Conservation (phyloP, 768 basidiomycete species). For the Dentipellis fragilis region DNA sequence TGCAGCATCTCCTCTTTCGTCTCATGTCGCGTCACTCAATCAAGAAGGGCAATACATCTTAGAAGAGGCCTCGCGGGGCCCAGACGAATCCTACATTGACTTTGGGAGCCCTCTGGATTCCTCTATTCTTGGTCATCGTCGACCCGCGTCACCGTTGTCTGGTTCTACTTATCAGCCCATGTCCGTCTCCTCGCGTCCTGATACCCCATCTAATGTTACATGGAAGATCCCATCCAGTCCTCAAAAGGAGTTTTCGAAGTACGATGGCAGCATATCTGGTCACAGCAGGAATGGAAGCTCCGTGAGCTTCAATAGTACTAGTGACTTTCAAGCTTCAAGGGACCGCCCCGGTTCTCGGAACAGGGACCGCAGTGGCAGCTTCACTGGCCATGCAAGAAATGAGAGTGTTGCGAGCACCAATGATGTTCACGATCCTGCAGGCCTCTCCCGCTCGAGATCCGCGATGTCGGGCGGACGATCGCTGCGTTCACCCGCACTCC, state of each 20-base stretch:
- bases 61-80: conserved; percentile 27
- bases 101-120: conserved; percentile 26
- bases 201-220: conserved; percentile 68
- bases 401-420: conserved; percentile 21
- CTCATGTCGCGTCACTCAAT: conserved; percentile 41
- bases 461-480: conserved; percentile 29
- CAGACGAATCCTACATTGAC: conserved; percentile 13
- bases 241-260: not conserved
- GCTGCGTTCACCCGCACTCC: conserved; percentile 43
- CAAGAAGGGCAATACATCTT: conserved; percentile 61
- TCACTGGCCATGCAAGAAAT: conserved; percentile 18
- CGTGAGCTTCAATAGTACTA: conserved; percentile 18
- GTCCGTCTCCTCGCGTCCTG: conserved; percentile 38
- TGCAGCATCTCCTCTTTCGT: conserved; percentile 36
- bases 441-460: conserved; percentile 9
- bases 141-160: conserved; percentile 68
- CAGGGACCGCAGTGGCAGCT: conserved; percentile 15
- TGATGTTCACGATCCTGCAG: conserved; percentile 14
- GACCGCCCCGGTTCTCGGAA: conserved; percentile 14
- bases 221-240: conserved; percentile 40
- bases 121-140: conserved; percentile 43
- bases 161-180: conserved; percentile 51
- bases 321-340: not conserved
- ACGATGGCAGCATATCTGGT: conserved; percentile 20
- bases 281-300: conserved; percentile 56